phyloP scores from a whole-genome alignment of 208 protist species.

The Trypanosoma conorhini region DNA sequence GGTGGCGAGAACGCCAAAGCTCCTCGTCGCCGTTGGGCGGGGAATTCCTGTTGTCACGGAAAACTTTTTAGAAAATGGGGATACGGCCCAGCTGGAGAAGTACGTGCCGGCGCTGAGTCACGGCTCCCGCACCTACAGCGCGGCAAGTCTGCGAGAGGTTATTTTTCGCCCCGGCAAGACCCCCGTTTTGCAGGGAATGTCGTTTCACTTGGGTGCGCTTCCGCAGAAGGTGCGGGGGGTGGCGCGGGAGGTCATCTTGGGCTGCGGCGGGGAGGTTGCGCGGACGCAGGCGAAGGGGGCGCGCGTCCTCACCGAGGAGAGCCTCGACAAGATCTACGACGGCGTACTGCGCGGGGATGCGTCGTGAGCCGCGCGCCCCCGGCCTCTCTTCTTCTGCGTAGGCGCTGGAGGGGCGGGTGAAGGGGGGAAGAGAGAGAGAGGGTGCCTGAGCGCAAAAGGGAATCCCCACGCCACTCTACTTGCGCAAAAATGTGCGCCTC shows the following conservation, averaged over 20 bases:
- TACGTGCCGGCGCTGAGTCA: slow-evolving; percentile 53
- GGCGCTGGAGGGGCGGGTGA: too few relatives aligned
- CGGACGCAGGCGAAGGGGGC: slow-evolving; percentile 17
- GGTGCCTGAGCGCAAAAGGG: too few relatives aligned
- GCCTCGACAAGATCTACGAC: slow-evolving; percentile 69
- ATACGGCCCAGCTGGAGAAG: slow-evolving; percentile 18
- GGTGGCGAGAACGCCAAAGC: slow-evolving; percentile 77
- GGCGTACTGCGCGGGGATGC: slow-evolving; percentile 49
- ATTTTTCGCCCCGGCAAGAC: slow-evolving; percentile 37
- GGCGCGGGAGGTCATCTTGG: slow-evolving; percentile 64
- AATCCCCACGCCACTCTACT: not conserved
- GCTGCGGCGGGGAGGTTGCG: slow-evolving; percentile 56
- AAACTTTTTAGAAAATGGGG: slow-evolving; percentile 36
- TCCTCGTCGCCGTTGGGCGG: slow-evolving; percentile 77
- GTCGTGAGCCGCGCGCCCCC: not conserved
- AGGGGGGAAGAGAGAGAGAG: too few relatives aligned
- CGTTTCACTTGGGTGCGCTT: slow-evolving; percentile 44
- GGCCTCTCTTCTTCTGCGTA: not conserved
- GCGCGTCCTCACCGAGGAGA: slow-evolving; percentile 36
- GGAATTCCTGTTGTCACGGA: slow-evolving; percentile 75
- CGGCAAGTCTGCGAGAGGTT: slow-evolving; percentile 39
- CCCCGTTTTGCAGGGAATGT: slow-evolving; percentile 44
- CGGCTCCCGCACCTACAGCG: slow-evolving; percentile 49
- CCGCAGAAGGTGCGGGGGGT: slow-evolving; percentile 41
- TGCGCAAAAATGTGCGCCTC: not conserved